Percentiles rank a stretch among this genome's conserved stretches.
These are phyloP conservation scores for Dissophora globulifera DNA, from an alignment of 192 early-diverging fungal genomes.

Conservation along the genomic window DNA sequence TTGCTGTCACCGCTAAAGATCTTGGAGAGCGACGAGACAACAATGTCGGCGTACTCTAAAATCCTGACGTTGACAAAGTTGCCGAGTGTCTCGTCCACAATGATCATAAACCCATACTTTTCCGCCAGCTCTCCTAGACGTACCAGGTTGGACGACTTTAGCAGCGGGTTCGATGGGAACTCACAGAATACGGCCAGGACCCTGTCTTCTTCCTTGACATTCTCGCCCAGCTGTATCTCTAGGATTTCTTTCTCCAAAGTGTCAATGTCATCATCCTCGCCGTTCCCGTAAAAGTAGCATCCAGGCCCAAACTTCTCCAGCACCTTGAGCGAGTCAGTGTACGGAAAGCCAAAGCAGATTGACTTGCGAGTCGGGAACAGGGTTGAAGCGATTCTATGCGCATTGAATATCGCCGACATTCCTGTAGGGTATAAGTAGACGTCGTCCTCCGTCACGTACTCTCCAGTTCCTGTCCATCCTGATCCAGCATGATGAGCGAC, in stretches of 20 bases:
- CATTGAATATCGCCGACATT: conserved; percentile 94
- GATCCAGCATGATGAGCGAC: conserved; percentile 51
- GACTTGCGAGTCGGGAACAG: conserved; percentile 69
- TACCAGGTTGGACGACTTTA: conserved; percentile 82
- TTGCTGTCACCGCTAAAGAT: conserved; percentile 96
- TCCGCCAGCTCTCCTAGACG: conserved; percentile 82
- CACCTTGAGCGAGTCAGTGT: conserved; percentile 97
- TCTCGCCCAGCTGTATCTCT: conserved; percentile 60
- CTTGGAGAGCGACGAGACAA: conserved; percentile 94
- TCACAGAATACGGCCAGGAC: conserved; percentile 91
- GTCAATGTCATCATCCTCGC: conserved; percentile 80
- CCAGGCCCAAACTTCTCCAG: conserved; percentile 95
- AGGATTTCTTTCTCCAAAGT: conserved; percentile 71
- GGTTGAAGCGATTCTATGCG: conserved; percentile 72
- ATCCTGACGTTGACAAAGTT: conserved; percentile 91
- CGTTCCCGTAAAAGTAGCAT: conserved; percentile 88
- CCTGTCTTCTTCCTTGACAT: conserved; percentile 45
- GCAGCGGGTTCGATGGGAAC: conserved; percentile 94
- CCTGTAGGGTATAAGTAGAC: conserved; percentile 91
- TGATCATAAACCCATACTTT: conserved; percentile 77
- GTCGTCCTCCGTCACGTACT: conserved; percentile 76
- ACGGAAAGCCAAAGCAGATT: conserved; percentile 96
- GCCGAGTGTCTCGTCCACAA: conserved; percentile 96
- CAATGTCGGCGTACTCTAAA: conserved; percentile 83
- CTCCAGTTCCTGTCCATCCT: conserved; percentile 58